Percentiles rank a stretch among this genome's conserved stretches.
These are phyloP conservation scores for Phylloporus rhodoxanthus DNA, from an alignment of 768 basidiomycete genomes.

Conservation along the genomic window DNA sequence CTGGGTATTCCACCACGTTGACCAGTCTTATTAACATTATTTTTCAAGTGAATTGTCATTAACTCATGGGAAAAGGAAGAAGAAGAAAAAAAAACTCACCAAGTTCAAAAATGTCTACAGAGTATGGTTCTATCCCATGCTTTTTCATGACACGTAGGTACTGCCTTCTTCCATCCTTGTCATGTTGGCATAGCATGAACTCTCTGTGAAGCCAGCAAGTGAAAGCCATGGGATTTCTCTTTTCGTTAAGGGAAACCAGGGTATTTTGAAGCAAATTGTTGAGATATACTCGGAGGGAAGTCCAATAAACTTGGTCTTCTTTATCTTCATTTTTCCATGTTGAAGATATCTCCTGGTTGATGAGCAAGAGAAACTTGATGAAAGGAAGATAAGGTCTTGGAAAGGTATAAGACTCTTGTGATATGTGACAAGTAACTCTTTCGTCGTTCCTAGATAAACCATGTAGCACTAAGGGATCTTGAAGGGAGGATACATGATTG, in stretches of 20 bases:
- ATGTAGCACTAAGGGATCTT: not conserved
- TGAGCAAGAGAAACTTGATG: not conserved
- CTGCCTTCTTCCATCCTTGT: not conserved
- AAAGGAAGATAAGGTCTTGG: not conserved
- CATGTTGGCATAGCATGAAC: constrained; percentile 6
- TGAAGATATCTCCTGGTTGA: not conserved
- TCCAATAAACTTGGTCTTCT: constrained; percentile 3
- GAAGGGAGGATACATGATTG: not conserved
- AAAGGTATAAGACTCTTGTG: not conserved
- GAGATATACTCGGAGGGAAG: not conserved
- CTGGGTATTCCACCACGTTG: not conserved
- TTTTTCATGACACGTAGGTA: not conserved
- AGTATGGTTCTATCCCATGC: not conserved
- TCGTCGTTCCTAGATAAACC: not conserved
- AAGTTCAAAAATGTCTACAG: not conserved
- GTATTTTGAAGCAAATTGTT: not conserved
- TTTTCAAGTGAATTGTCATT: no score
- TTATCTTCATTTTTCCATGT: not conserved
- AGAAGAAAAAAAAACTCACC: not conserved
- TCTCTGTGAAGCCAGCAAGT: constrained; percentile 5
- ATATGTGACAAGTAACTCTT: not conserved
- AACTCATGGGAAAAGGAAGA: no score
- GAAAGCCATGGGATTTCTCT: not conserved
- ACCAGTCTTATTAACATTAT: not conserved
- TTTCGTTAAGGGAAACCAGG: not conserved